A percentile compares a stretch with the other conserved stretches of the same genome.
phyloP scores from a whole-genome alignment of 1,284 basidiomycete species.

The Coniferiporia sulphurascens region DNA sequence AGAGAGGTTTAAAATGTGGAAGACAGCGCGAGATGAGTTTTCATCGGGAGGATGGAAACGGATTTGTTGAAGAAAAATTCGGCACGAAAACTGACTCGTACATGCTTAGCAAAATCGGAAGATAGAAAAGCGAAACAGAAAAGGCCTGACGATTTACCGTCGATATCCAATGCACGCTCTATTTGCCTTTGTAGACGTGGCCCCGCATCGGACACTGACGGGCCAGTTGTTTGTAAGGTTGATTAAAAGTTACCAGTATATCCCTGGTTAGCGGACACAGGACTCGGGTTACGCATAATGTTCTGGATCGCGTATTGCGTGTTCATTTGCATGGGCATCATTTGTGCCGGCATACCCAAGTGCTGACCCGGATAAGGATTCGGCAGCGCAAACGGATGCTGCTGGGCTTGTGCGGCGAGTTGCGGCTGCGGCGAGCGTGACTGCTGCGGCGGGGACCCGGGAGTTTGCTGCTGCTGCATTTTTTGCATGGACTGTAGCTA shows the following conservation, averaged over 20 bases:
- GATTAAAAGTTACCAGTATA: slow-evolving; percentile 43
- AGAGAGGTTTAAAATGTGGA: too few relatives aligned
- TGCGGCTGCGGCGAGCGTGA: slow-evolving; percentile 35
- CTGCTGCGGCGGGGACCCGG: slow-evolving; percentile 32
- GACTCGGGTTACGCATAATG: slow-evolving; percentile 67
- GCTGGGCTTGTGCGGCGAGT: slow-evolving; percentile 31
- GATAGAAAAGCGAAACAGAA: too few relatives aligned
- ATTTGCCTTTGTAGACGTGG: too few relatives aligned
- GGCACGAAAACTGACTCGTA: too few relatives aligned
- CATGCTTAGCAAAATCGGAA: too few relatives aligned
- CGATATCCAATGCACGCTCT: too few relatives aligned
- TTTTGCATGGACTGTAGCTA: slow-evolving; percentile 80
- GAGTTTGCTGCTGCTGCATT: slow-evolving; percentile 37
- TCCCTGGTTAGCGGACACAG: slow-evolving; percentile 50
- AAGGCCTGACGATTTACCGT: too few relatives aligned
- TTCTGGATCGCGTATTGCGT: slow-evolving; percentile 70
- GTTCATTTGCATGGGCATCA: slow-evolving; percentile 60
- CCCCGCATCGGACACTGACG: too few relatives aligned
- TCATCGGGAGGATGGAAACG: too few relatives aligned
- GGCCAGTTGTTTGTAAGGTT: slow-evolving; percentile 20
- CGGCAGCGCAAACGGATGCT: slow-evolving; percentile 44
- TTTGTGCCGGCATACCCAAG: slow-evolving; percentile 53
- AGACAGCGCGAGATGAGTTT: too few relatives aligned
- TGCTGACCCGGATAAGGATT: slow-evolving; percentile 43
- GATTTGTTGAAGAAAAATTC: too few relatives aligned